phyloP scores from a whole-genome alignment of 2,329 filamentous ascomycete species.

The Fusarium newnesense region DNA sequence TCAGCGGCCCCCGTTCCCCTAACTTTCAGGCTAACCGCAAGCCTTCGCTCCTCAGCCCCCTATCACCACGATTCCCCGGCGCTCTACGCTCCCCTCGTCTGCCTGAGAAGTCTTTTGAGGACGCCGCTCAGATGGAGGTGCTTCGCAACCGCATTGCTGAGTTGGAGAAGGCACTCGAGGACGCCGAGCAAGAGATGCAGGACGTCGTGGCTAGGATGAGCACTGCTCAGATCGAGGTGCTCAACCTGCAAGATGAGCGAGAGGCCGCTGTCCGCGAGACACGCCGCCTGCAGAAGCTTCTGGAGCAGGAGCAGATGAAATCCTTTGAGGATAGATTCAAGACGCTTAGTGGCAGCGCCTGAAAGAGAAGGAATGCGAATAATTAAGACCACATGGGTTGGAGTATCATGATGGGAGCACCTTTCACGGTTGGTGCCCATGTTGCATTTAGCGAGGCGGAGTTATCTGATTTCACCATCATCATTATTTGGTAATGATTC shows the following conservation, averaged over 20 bases:
- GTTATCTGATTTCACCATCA: conserved; percentile 46
- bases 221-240: conserved; percentile 82
- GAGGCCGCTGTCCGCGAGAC: conserved; percentile 81
- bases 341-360: conserved; percentile 45
- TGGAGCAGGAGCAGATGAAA: conserved; percentile 72
- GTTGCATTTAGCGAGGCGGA: conserved; percentile 53
- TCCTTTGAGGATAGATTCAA: conserved; percentile 54
- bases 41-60: conserved; percentile 50
- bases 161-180: conserved; percentile 76
- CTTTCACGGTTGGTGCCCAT: conserved; percentile 23
- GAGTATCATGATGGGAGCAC: conserved; percentile 26
- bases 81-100: conserved; percentile 55
- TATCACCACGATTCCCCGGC: conserved; percentile 50
- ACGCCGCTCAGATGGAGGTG: conserved; percentile 78
- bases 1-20: conserved; percentile 49
- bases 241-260: conserved; percentile 78
- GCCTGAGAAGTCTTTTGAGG: conserved; percentile 73
- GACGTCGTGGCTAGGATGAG: conserved; percentile 85
- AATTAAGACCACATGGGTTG: conserved; percentile 15
- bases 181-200: conserved; percentile 79
- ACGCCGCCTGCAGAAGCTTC: conserved; percentile 72
- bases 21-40: conserved; percentile 47
- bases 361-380: conserved; percentile 22
- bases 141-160: conserved; percentile 84
- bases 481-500: conserved; percentile 32